Base-by-base conservation (phyloP, 2,329 filamentous ascomycete genomes). In the Grosmannia huntii region DNA sequence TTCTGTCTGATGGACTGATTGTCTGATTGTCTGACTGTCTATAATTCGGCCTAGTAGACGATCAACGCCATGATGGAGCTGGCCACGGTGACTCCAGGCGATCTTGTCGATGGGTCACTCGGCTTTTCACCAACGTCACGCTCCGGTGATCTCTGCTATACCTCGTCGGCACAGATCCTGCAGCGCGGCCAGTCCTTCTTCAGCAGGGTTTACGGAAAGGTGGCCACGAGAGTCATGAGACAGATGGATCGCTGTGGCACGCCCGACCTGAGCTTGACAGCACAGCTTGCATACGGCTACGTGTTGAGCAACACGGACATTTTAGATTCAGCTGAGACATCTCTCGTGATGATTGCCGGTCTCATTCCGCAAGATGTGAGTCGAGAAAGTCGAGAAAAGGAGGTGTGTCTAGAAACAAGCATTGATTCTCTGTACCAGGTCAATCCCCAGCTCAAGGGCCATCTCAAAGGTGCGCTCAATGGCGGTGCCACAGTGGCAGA, bases 391-490 rank as follows among this genome's bases (percentile, higher is more conserved):
- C 31, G 9, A 28, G 33, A 9, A 5, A 25, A 19, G 54, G 11
- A 25, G n/a, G 16, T 16, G 31, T 14, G 21, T 4, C 23, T 28
- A 25, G n/a, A 23, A n/a, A n/a, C n/a, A n/a, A n/a, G n/a, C n/a
- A n/a, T n/a, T n/a, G n/a, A n/a, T n/a, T n/a, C n/a, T 60, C 27
- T 16, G 23, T 56, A n/a, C 5, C 58, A 76, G 75, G 72, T 78
- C 21, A 79, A 79, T 59, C 73, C 76, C 6, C 77, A 80, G 62
- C 66, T 80, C 53, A 80, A 79, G 61, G 77, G 77, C 5, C 78
- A 80, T 67, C 69, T 80, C 19, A 72, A 70, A 62, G 77, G 76
- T 4, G 75, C 76, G 1, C 62, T 79, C 28, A 79, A 79, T 61
- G 73, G 73, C 56, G 77, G 77, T 4, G 76, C 76, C 38, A 73